A percentile compares a stretch with the other conserved stretches of the same genome.
Evolutionary conservation across 805 yeast species (phyloP).

Genomic region (Priceomyces castillae): DNA sequence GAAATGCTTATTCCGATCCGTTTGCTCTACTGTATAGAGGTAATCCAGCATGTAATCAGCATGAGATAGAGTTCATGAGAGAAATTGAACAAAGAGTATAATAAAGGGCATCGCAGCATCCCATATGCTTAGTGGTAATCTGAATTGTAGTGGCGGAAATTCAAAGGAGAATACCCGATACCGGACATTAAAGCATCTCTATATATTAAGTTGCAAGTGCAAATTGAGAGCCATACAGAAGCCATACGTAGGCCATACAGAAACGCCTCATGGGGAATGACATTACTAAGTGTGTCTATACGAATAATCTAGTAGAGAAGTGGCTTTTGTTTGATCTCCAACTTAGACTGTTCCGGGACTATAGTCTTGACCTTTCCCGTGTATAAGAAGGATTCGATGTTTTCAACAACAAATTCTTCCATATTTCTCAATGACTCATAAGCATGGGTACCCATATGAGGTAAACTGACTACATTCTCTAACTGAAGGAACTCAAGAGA

Average conservation of each 20-base stretch:
- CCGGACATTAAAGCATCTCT: not conserved
- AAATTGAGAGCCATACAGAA: not conserved
- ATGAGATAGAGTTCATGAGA: not conserved
- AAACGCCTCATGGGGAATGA: no score
- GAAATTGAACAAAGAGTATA: not conserved
- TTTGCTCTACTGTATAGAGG: not conserved
- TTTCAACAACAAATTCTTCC: conserved; percentile 77
- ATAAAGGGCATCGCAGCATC: not conserved
- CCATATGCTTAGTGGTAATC: not conserved
- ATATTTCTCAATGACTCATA: conserved; percentile 70
- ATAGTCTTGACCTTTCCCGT: conserved; percentile 69
- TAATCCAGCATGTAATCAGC: not conserved
- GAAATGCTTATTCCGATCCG: no score
- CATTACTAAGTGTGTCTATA: no score
- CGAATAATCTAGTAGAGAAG: conserved; percentile 3
- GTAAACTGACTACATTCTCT: conserved; percentile 73
- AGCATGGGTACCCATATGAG: conserved; percentile 87
- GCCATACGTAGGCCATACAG: not conserved
- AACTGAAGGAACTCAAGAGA: conserved; percentile 56
- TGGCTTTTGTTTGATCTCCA: conserved; percentile 22
- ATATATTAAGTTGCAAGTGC: not conserved
- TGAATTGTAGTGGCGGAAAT: not conserved
- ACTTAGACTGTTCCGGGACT: conserved; percentile 72
- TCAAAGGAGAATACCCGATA: not conserved
- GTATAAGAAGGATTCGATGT: conserved; percentile 54